These are phyloP conservation scores for Pinus tabuliformis DNA, from an alignment of 75 land plant species.

Conservation along the genomic window DNA sequence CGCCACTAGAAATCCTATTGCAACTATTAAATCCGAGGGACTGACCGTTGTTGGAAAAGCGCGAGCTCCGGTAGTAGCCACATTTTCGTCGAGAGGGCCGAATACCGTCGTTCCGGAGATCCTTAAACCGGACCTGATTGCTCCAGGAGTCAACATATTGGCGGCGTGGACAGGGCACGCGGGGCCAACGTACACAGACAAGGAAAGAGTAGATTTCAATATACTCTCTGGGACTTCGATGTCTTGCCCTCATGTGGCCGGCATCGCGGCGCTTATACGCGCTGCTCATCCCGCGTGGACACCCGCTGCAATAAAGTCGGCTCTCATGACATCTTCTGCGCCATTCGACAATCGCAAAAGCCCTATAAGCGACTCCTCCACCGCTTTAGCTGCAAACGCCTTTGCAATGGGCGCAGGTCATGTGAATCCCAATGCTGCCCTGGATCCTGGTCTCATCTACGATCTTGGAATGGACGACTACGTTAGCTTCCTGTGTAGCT, in stretches of 20 bases:
- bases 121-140: too few relatives aligned
- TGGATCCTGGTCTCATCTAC: too few relatives aligned
- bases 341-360: not conserved
- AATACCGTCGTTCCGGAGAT: too few relatives aligned
- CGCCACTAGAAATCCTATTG: not conserved
- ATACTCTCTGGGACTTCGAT: too few relatives aligned
- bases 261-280: conserved; percentile 22
- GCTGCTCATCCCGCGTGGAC: conserved; percentile 25
- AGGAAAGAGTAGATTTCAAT: too few relatives aligned
- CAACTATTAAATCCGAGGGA: not conserved
- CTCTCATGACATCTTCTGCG: conserved; percentile 27
- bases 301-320: conserved; percentile 32
- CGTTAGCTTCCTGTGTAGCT: too few relatives aligned
- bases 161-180: too few relatives aligned
- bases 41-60: conserved; percentile 15
- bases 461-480: too few relatives aligned
- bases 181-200: too few relatives aligned
- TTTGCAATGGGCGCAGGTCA: conserved; percentile 19
- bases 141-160: too few relatives aligned
- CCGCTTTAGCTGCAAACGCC: conserved; percentile 9
- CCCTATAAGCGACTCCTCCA: not conserved
- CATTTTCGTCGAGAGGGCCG: too few relatives aligned
- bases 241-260: conserved; percentile 37
- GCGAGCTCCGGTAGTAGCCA: too few relatives aligned
- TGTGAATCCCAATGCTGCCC: conserved; percentile 8